Evolutionary conservation across 2,329 filamentous ascomycete genomes (phyloP), one percentile per base, ranked within the genome.

Genomic region (Coniochaeta ligniaria): DNA sequence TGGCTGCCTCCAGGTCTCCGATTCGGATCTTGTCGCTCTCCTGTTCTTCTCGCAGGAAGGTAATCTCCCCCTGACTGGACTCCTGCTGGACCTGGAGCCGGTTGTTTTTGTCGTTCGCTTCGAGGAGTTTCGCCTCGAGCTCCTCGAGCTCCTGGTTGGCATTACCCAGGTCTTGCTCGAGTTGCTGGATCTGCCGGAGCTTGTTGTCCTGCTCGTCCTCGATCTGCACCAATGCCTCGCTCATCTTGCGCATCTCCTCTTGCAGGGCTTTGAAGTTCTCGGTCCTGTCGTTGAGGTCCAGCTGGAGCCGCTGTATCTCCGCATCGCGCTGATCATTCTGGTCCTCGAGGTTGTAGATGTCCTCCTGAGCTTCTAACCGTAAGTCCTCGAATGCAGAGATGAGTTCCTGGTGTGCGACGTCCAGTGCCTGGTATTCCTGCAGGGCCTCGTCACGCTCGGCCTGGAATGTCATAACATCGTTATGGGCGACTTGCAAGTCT

Each of bases 1-100:
- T 77, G 16, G 88, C 86, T 9, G 91, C 90, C 70, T 98, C 93
- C 8, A 98, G 80, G 69, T 98, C 92, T 41, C 94, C 92, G 68
- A 99, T 98, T 75, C 92, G 93, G 72, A 99, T 96, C 81, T 99
- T 99, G 78, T 99, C 95, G 20, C 85, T 86, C 74, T 99, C 95
- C 74, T 99, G 95, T 77, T 99, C 95, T 71, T 99, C 95, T 1
- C 95, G 88, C 58, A 99, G 75, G 81, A 99, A 99, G 1, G 91
- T 88, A 74, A 98, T 96, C 73, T 99, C 95, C 62, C 89, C 89
- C 68, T 97, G 94, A 60, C 90, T 89, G 6, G 91, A 96, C 74
- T 99, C 95, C 65, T 94, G 89, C 70, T 98, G 93, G 35, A 99
- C 91, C 4, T 90, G 88, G 2, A 98, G 81, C 59, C 93, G 86